A percentile compares a stretch with the other conserved stretches of the same genome.
These are phyloP conservation scores for Cryptococcus sp. DNA, from an alignment of 1,284 basidiomycete genomes.

Conservation along the genomic window DNA sequence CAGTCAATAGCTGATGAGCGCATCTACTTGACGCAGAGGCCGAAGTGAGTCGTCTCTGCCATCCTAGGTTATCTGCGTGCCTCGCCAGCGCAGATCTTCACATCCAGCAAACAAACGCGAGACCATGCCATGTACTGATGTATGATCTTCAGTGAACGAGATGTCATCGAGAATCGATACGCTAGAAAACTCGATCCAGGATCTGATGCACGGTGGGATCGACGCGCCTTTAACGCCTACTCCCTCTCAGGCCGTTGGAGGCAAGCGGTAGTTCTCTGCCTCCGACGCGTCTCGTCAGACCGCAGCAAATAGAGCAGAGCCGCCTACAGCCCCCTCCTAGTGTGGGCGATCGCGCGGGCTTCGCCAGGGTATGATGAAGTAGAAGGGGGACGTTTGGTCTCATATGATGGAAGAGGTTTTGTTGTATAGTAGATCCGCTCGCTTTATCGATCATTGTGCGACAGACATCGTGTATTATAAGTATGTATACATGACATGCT, in stretches of 20 bases:
- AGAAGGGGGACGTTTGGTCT: no score
- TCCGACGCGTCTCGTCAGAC: no score
- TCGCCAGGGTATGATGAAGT: no score
- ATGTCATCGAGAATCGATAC: constrained; percentile 51
- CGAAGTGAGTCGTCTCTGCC: constrained; percentile 31
- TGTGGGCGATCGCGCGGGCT: no score
- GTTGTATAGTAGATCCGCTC: no score
- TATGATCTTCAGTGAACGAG: constrained; percentile 39
- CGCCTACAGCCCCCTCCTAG: no score
- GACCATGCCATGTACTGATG: neutral
- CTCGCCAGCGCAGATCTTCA: neutral
- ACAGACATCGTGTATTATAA: no score
- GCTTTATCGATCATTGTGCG: no score
- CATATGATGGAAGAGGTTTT: no score
- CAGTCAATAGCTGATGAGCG: neutral
- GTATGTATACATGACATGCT: no score
- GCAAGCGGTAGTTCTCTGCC: no score
- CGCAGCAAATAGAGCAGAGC: no score
- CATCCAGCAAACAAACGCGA: neutral
- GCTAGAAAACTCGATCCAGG: constrained; percentile 49
- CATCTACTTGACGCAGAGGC: constrained; percentile 14
- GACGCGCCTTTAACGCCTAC: constrained; percentile 13
- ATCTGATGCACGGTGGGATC: constrained; percentile 43
- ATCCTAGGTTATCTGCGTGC: neutral
- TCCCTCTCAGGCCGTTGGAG: neutral